Evolutionary conservation across 768 basidiomycete genomes (phyloP), one percentile per base, ranked within the genome.

Genomic region (Gloeostereum incarnatum): DNA sequence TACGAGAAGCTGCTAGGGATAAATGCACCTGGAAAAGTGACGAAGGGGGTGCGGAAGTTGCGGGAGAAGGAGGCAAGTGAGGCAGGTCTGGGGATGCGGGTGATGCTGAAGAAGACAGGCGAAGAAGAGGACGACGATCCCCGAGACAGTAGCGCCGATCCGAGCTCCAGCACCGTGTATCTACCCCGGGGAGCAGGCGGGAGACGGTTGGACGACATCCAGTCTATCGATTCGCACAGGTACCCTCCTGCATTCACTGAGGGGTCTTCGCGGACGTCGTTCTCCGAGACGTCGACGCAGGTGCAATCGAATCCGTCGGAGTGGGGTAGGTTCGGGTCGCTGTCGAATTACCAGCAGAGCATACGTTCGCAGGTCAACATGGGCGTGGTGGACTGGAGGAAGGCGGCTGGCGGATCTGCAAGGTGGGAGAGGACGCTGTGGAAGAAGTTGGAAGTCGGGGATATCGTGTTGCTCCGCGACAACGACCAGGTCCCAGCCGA

Each of bases 371-470:
- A 68, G 3, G 62, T 73, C 9, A 73, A 69, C 17, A 46, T 70
- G 5, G 86, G 89, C 9, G 89, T 91, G 21, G 64, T 96, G n/a
- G 83, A 94, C 54, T 91, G 80, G 74, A 66, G 62, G 33, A 76
- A 76, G 34, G 76, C 73, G 25, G 61, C 73, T 2, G 65, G 65
- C 3, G 90, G 90, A 0, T 73, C 79, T 3, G 81, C 89, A 2
- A 68, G 71, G 19, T 98, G 94, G 94, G 92, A 97, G 53, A 68
- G 94, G 39, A 98, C 94, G 10, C 63, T 98, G 1, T 98, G 94
- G 94, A 97, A 98, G 69, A 97, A 98, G 67, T 69, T 98, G 31
- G 92, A 96, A 54, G 92, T 97, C 8, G 94, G 94, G n/a, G 94
- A 98, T 53, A 61, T 97, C 16, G 88, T 98, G 21, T 63, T 97